Base-by-base conservation (phyloP, 768 basidiomycete species). In the Hydnomerulius pinastri region DNA sequence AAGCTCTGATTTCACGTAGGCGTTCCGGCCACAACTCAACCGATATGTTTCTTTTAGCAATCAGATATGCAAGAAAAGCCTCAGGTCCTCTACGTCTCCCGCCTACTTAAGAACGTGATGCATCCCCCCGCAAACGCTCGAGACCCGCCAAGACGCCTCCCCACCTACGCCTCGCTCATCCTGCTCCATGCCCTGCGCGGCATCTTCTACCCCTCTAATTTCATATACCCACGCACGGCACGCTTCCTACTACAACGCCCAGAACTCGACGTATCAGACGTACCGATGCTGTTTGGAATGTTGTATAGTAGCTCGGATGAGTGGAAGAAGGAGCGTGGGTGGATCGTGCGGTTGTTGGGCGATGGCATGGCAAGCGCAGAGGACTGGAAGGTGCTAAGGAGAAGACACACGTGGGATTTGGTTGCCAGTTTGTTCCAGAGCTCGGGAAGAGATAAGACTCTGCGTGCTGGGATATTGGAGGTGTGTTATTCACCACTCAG, bases 231-330 rank as follows among this genome's bases (percentile, higher is more conserved):
- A 0, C 71, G 87, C 13, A 89, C 87, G 1, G 84, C 90, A 1
- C 80, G 89, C 4, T 98, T 97, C 77, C 79, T 98, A 5, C 79
- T 98, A 0, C 94, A 97, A 67, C 83, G 96, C 2, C 86, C 92
- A 1, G 79, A 83, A 47, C 71, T 98, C 6, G 95, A 98, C 60
- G 71, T 73, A 1, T 73, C 71, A 1, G 95, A 98, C 61, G 90
- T 98, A 0, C 96, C 96, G 0, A 85, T 98, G 85, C 70, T 99
- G 4, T 98, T 91, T 61, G 76, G 76, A 10, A 86, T 96, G 83
- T 74, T 98, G 4, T 97, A 92, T 64, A 91, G 88, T 58, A 78
- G 77, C 18, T 71, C 75, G 4, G 86, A 90, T 33, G 85, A 86
- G 12, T 93, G 90, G 87, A 87, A 83, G 70, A 87, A 84, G 67